Evolutionary conservation across 495 filamentous ascomycete genomes (phyloP).

Genomic region (Achaetomiella virescens): DNA sequence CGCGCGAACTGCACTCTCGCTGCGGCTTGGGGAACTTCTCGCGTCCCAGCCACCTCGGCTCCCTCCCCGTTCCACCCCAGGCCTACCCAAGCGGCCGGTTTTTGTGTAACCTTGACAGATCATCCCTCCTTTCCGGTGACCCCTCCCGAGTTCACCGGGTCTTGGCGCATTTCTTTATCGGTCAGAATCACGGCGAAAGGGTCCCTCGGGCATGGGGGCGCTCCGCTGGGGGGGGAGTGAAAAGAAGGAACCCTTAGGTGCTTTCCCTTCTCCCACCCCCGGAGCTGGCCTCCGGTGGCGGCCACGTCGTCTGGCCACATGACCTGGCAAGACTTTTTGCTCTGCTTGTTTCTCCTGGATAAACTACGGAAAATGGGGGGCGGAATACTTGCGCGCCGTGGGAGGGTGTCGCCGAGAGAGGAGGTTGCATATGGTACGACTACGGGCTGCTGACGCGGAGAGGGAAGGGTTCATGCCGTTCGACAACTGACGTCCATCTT

Average conservation of each 20-base stretch:
- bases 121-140: conserved; percentile 7
- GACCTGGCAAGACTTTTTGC: not conserved
- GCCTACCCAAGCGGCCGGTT: conserved; percentile 17
- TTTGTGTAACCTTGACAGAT: conserved; percentile 10
- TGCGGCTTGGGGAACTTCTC: not conserved
- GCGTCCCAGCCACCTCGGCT: not conserved
- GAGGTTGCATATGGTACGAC: not conserved
- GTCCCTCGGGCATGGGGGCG: not conserved
- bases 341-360: not conserved
- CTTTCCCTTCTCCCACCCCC: not conserved
- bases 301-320: not conserved
- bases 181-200: not conserved
- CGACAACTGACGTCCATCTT: not conserved
- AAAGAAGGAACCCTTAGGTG: not conserved
- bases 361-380: not conserved
- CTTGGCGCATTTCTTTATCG: conserved; percentile 8
- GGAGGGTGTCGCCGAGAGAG: not conserved
- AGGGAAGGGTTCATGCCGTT: too few species aligned
- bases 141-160: conserved; percentile 9
- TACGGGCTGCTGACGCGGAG: not conserved
- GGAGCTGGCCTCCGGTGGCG: not conserved
- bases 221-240: not conserved
- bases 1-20: not conserved
- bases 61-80: not conserved
- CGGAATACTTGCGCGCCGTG: conserved; percentile 6